Base-by-base conservation (phyloP, 2,329 filamentous ascomycete species). In the Claviceps paspali region DNA sequence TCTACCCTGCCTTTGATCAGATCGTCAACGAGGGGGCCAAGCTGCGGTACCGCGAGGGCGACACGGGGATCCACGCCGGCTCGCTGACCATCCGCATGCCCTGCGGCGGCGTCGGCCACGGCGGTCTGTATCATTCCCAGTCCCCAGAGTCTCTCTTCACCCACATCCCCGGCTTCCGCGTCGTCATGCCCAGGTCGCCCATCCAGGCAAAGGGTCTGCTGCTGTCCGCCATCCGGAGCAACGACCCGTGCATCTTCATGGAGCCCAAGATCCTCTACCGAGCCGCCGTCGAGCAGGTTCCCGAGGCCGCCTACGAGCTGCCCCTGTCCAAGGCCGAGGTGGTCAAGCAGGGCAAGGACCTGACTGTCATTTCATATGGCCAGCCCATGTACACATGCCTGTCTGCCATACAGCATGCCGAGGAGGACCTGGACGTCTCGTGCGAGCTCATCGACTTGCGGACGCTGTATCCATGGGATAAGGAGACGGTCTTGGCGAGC, bases 211-310 rank as follows among this genome's bases (percentile, higher is more conserved):
- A 95, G 58, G 87, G 87, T 2, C 66, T 95, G 3, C 63, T 94
- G 35, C 65, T 93, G 3, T 70, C 81, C 3, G 72, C 80, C 1
- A 85, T 93, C 37, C 75, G 74, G 63, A 62, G 76, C 69, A 83
- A 85, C 43, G 87, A 95, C 55, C 87, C 87, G 0, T 84, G 88
- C 43, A 66, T 95, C 37, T 93, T 95, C 59, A 78, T 95, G 78
- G 87, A 95, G 55, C 87, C 87, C 31, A 95, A 95, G 62, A 82
- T 91, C 33, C 65, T 95, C 10, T 95, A 95, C 57, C 79, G 87
- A 15, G 86, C 87, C 0, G 83, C 87, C 0, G 83, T 93, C 21
- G 87, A 95, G 57, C 83, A 94, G 55, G 87, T 95, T 1, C 87
- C 87, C 0, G 73, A 77, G 1, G 79, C 76, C 17, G 64, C 82